A percentile compares a stretch with the other conserved stretches of the same genome.
phyloP scores from a whole-genome alignment of 1,284 basidiomycete genomes.

The Ustilago nuda region DNA sequence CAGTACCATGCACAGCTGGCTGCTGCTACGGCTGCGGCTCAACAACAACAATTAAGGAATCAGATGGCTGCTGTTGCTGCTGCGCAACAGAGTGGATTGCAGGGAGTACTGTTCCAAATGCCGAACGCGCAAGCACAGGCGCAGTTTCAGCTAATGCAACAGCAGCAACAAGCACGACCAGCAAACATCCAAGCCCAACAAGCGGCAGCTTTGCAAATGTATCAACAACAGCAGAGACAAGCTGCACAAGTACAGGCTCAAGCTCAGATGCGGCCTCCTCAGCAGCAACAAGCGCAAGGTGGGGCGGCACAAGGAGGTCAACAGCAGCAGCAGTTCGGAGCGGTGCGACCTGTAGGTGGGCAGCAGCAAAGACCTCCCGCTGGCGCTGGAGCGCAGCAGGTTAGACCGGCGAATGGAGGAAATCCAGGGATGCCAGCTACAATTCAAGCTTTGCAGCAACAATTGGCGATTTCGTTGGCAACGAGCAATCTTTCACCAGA shows the following conservation, averaged over 20 bases:
- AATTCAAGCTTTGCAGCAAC: conserved; percentile 61
- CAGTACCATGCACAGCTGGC: conserved; percentile 49
- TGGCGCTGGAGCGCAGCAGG: conserved; percentile 9
- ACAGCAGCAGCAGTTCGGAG: conserved; percentile 18
- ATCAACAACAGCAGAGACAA: conserved; percentile 50
- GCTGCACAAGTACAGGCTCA: conserved; percentile 43
- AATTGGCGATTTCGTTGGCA: conserved; percentile 55
- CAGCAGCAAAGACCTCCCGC: conserved; percentile 3
- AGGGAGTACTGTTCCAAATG: conserved; percentile 22
- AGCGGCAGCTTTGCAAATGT: conserved; percentile 33
- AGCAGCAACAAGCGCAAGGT: neutral
- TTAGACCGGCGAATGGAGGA: conserved; percentile 4
- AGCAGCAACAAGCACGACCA: conserved; percentile 21
- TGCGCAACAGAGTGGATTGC: conserved; percentile 23
- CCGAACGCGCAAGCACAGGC: conserved; percentile 40
- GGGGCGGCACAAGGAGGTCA: conserved; percentile 9
- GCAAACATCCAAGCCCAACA: conserved; percentile 34
- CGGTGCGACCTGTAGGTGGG: conserved; percentile 5
- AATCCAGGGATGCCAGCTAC: conserved; percentile 49
- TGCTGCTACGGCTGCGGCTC: conserved; percentile 43
- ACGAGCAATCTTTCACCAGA: conserved; percentile 56
- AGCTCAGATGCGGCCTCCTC: conserved; percentile 37
- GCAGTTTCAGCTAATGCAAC: conserved; percentile 37
- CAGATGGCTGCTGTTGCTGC: conserved; percentile 50
- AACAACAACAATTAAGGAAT: conserved; percentile 46